Conservation (phyloP, 805 yeast species). For the Clavispora phyllophila region DNA sequence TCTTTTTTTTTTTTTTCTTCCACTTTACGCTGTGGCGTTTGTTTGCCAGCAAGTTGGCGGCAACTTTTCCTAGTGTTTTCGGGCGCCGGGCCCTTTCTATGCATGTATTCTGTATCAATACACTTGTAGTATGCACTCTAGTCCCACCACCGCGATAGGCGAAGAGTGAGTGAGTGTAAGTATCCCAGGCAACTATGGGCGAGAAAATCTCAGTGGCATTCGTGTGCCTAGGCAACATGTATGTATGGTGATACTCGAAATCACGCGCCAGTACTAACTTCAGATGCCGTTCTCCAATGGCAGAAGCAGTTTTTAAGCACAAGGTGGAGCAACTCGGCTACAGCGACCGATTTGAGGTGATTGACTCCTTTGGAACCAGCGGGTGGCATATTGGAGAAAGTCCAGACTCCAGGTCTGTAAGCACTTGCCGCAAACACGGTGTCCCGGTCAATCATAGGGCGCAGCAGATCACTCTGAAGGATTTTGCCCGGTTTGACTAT, state of each 20-base stretch:
- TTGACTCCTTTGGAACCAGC: conserved; percentile 88
- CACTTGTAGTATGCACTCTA: neutral
- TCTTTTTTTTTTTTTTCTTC: too few species aligned
- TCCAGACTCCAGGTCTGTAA: conserved; percentile 73
- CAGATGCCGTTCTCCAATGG: conserved; percentile 96
- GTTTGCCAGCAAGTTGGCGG: too few species aligned
- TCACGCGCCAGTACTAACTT: conserved; percentile 14
- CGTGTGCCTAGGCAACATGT: conserved; percentile 88
- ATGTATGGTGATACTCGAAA: conserved; percentile 25
- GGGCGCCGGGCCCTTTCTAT: neutral
- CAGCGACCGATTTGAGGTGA: conserved; percentile 39
- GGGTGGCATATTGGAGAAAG: conserved; percentile 78
- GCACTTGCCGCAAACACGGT: conserved; percentile 63
- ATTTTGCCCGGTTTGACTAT: conserved; percentile 59
- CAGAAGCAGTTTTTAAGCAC: conserved; percentile 83
- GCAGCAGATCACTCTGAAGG: conserved; percentile 54
- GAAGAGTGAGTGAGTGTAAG: too few species aligned
- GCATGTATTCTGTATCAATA: neutral
- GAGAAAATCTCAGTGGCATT: conserved; percentile 64
- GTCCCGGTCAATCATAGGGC: conserved; percentile 74
- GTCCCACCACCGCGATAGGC: conserved; percentile 7
- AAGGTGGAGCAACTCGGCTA: conserved; percentile 50
- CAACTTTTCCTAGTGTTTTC: too few species aligned
- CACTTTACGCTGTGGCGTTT: too few species aligned
- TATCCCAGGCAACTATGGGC: neutral